Base-by-base conservation (phyloP, 192 early-diverging fungal species). In the Linnemannia elongata region DNA sequence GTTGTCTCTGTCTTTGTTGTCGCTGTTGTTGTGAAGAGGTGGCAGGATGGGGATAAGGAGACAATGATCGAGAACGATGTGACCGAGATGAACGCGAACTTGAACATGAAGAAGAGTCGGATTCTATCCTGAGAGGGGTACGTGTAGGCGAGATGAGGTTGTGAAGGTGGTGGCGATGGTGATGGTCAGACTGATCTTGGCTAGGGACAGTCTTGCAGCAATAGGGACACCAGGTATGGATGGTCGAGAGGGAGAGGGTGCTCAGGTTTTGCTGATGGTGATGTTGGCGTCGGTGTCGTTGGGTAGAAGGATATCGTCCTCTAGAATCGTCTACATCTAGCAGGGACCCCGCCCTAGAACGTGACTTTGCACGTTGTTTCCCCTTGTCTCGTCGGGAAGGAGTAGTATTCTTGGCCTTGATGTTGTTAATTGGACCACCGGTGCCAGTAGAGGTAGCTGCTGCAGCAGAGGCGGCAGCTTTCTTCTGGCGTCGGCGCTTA, bases 171-270 rank as follows among this genome's bases (percentile, higher is more conserved):
- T 77, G 75, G 5, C 33, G 55, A 27, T 68, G 39, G 27, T 72
- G 70, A 44, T 72, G 55, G 17, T 76, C 75, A 1, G 70, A 38
- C 42, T 69, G 75, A 15, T 44, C 42, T 35, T 73, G 55, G n/a
- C 54, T 57, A 6, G 75, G 76, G 3, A 74, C 38, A 41, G 42
- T 68, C 42, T 77, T 77, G 38, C 68, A 22, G 35, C 81, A 81
- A 41, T 81, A 81, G 4, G 80, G 80, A 38, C 80, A 81, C 76
- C 81, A 83, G 17, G 76, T 77, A 47, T 83, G 76, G 3, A 76
- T 72, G 4, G 81, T 77, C 17, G 71, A 76, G 18, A 83, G 71
- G 6, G 75, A 77, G 8, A 83, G 76, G 6, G 75, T 55, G 20
- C 80, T 81, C 60, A 39, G 41, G 24, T 66, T n/a, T 47, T 13